These are phyloP conservation scores for Monocercomonoides exilis DNA, from an alignment of 78 protist species.

Conservation along the genomic window DNA sequence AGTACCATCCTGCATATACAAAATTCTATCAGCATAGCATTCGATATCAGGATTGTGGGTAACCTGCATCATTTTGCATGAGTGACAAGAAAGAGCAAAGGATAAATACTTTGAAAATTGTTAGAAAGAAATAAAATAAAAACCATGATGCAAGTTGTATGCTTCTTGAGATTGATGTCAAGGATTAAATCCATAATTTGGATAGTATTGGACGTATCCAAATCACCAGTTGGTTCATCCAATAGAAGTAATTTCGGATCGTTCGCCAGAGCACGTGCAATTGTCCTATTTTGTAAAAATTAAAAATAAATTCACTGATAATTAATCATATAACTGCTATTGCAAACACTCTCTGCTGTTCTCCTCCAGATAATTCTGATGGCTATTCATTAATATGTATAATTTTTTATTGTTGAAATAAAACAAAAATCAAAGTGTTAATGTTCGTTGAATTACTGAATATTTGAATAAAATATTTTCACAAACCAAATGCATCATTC, in stretches of 20 bases:
- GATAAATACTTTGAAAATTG: not conserved
- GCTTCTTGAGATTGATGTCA: slow-evolving; percentile 47
- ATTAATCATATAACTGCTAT: not conserved
- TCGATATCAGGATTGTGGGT: slow-evolving; percentile 87
- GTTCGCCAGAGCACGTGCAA: slow-evolving; percentile 82
- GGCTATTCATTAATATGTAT: slow-evolving; percentile 39
- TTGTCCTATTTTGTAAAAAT: slow-evolving; percentile 39
- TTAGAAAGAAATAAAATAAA: not conserved
- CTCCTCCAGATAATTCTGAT: slow-evolving; percentile 88
- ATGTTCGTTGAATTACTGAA: too few species aligned
- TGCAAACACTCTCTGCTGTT: slow-evolving; percentile 75
- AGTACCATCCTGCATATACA: slow-evolving; percentile 38
- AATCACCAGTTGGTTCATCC: slow-evolving; percentile 88
- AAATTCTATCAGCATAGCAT: slow-evolving; percentile 82
- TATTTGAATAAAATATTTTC: too few species aligned
- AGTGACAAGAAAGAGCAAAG: not conserved
- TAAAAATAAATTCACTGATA: not conserved
- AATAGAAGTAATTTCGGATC: slow-evolving; percentile 72
- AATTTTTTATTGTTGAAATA: too few species aligned
- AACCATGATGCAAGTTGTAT: slow-evolving; percentile 79
- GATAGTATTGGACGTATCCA: slow-evolving; percentile 72
- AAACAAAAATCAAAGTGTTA: too few species aligned
- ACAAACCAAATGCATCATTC: slow-evolving; percentile 52
- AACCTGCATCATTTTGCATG: slow-evolving; percentile 7
- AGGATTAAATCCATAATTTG: slow-evolving; percentile 80